A percentile compares a stretch with the other conserved stretches of the same genome.
These are phyloP conservation scores for Xylaria flabelliformis DNA, from an alignment of 495 filamentous ascomycete species.

Conservation along the genomic window DNA sequence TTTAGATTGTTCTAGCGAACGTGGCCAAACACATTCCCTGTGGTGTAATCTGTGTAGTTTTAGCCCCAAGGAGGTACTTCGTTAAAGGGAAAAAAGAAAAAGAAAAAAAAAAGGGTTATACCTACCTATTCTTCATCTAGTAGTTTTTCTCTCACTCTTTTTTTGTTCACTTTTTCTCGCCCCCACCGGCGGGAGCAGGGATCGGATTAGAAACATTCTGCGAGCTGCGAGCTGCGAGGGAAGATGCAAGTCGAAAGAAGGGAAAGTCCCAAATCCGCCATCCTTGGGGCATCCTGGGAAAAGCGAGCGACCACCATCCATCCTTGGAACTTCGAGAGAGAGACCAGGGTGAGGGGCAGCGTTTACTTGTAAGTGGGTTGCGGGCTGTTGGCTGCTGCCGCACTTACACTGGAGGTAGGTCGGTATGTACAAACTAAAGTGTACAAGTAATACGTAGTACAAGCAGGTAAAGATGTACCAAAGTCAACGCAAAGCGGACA, in stretches of 20 bases:
- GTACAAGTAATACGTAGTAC: neutral
- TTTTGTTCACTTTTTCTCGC: neutral
- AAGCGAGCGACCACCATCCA: neutral
- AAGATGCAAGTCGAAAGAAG: neutral
- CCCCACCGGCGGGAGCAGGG: slow-evolving; percentile 3
- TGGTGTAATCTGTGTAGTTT: neutral
- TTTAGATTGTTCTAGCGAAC: neutral
- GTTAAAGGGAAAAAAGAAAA: neutral
- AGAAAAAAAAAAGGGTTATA: neutral
- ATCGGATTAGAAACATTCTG: neutral
- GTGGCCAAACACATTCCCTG: slow-evolving; percentile 3
- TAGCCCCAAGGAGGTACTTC: neutral
- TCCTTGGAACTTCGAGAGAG: neutral
- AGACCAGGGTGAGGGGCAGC: slow-evolving; percentile 1
- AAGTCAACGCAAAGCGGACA: slow-evolving; percentile 1
- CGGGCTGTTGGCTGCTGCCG: neutral
- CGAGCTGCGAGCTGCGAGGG: neutral
- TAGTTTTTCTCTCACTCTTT: neutral
- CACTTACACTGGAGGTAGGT: no score
- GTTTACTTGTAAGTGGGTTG: neutral
- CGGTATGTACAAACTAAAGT: no score
- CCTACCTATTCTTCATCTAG: neutral
- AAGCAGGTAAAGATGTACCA: neutral
- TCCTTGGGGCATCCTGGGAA: slow-evolving; percentile 1
- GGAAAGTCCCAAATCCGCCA: slow-evolving; percentile 7